These are phyloP conservation scores for Xylaria sp. DNA, from an alignment of 2,329 filamentous ascomycete species.

Conservation along the genomic window DNA sequence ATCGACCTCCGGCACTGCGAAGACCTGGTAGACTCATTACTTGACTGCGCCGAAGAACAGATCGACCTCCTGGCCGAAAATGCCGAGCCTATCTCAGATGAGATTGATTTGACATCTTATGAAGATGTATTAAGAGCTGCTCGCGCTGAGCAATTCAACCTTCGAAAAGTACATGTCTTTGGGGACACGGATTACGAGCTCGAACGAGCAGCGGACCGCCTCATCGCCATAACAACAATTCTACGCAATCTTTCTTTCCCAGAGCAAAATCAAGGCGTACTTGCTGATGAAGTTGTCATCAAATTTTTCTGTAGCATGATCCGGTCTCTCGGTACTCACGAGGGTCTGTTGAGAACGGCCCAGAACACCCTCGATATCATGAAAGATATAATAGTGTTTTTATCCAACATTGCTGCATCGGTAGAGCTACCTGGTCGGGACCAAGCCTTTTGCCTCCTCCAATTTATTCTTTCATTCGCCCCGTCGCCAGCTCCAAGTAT, in stretches of 20 bases:
- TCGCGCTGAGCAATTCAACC: conserved; percentile 74
- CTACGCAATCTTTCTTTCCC: conserved; percentile 91
- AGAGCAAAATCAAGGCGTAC: conserved; percentile 74
- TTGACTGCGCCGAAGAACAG: conserved; percentile 93
- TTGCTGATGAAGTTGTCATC: conserved; percentile 82
- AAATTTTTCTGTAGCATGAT: conserved; percentile 87
- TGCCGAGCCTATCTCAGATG: conserved; percentile 86
- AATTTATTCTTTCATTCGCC: conserved; percentile 91
- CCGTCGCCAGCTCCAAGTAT: conserved; percentile 77
- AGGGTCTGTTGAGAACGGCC: conserved; percentile 84
- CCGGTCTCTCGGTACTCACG: conserved; percentile 86
- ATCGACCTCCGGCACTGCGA: conserved; percentile 79
- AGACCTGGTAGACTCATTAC: conserved; percentile 85
- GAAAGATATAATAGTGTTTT: conserved; percentile 90
- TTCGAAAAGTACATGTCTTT: conserved; percentile 79
- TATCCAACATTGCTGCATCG: conserved; percentile 87
- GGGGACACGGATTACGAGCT: conserved; percentile 83
- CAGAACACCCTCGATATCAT: conserved; percentile 93
- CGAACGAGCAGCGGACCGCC: conserved; percentile 84
- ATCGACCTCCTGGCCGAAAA: conserved; percentile 86
- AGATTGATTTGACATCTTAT: conserved; percentile 83
- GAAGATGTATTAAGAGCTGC: conserved; percentile 88
- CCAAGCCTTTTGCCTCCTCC: conserved; percentile 85
- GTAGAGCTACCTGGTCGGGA: conserved; percentile 87
- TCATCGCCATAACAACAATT: conserved; percentile 92